Base-by-base conservation (phyloP, 2,329 filamentous ascomycete genomes). In the Fusarium fracticaudum region DNA sequence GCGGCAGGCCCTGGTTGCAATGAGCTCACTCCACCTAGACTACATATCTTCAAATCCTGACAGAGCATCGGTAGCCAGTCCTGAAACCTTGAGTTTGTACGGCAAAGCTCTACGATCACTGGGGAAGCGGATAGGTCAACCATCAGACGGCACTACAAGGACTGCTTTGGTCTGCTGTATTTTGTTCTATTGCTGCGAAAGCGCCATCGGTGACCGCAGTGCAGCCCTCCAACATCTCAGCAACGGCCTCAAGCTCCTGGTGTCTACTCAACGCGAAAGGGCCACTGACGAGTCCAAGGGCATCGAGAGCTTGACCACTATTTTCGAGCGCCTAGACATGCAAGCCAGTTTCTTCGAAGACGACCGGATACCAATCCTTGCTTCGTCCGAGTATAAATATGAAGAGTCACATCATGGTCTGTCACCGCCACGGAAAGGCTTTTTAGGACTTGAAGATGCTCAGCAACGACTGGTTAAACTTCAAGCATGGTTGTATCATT, bases 281-380 rank as follows among this genome's bases (percentile, higher is more conserved):
- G 6, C 15, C 1, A 5, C 22, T 7, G 18, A 43, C 1, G 24
- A 31, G 8, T 43, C n/a, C 3, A 40, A n/a, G 9, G 31, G 43
- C 3, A 48, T 55, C 3, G 41, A 22, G 18, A n/a, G 9, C 4
- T 5, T 75, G 2, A 57, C 35, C 3, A 24, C 50, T 6, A 18
- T 73, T 0, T 43, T 75, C 12, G 69, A 64, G 6, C 54, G 70
- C 6, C 61, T 75, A 2, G 73, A 75, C 15, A 57, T 75, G 47
- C 69, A 75, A 44, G 73, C 73, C 9, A 71, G 62, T 20, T 66
- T 75, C 43, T 75, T 75, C 14, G 54, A 75, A 22, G 73, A 75
- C 18, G 67, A 68, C 15, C 64, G 73, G 4, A 24, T 48, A 6
- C 72, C 73, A 1, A 29, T 71, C 6, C 35, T 75, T 22, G 59